Percentiles rank a stretch among this genome's conserved stretches.
These are phyloP conservation scores for Yamadazyma diospyri DNA, from an alignment of 1,139 yeast genomes.

Conservation along the genomic window DNA sequence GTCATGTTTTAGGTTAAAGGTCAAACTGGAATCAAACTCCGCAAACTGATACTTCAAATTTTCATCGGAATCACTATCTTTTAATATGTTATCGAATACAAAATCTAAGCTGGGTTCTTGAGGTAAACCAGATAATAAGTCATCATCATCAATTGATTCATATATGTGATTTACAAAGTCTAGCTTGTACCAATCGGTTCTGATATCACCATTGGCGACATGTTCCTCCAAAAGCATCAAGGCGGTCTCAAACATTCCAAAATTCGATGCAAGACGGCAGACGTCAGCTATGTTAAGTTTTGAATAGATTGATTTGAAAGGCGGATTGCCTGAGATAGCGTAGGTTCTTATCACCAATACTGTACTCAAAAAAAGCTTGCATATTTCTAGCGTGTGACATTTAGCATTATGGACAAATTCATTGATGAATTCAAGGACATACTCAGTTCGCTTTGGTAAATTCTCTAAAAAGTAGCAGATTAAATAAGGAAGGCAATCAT, in stretches of 20 bases:
- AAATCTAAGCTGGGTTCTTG: slow-evolving; percentile 49
- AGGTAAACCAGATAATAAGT: slow-evolving; percentile 62
- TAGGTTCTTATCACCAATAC: slow-evolving; percentile 46
- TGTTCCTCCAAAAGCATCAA: slow-evolving; percentile 56
- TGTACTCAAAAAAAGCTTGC: slow-evolving; percentile 15
- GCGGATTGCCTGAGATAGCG: slow-evolving; percentile 24
- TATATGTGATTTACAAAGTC: slow-evolving; percentile 37
- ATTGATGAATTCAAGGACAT: slow-evolving; percentile 5
- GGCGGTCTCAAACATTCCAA: slow-evolving; percentile 43
- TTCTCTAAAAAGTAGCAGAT: slow-evolving; percentile 8
- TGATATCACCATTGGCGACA: slow-evolving; percentile 10
- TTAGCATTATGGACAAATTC: slow-evolving; percentile 3
- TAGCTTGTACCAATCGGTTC: slow-evolving; percentile 14
- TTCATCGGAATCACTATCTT: slow-evolving; percentile 33
- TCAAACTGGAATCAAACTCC: slow-evolving; percentile 43
- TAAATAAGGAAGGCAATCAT: slow-evolving; percentile 5
- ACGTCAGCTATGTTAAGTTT: slow-evolving; percentile 29
- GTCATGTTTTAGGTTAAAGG: slow-evolving; percentile 15
- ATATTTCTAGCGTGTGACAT: slow-evolving; percentile 7
- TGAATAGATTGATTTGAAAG: slow-evolving; percentile 33
- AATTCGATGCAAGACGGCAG: slow-evolving; percentile 32
- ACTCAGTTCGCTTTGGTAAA: slow-evolving; percentile 5
- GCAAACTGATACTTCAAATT: slow-evolving; percentile 57
- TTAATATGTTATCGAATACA: slow-evolving; percentile 43
- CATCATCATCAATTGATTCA: slow-evolving; percentile 53